Conservation (phyloP, 345 rosid species). For the Microthlaspi erraticum region DNA sequence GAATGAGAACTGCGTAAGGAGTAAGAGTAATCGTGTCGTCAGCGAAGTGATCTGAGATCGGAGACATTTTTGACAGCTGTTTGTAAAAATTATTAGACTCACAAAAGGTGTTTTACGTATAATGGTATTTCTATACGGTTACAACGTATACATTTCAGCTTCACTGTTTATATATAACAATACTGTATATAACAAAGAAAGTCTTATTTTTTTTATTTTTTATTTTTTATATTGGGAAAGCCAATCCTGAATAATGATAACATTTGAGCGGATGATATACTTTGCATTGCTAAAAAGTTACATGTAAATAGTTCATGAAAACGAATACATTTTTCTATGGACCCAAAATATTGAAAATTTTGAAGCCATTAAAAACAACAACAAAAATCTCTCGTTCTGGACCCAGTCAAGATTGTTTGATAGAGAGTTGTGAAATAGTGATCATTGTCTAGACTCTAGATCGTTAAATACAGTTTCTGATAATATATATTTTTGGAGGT, state of each 20-base stretch:
- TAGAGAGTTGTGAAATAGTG: neutral
- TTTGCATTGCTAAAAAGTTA: no score
- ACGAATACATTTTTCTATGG: no score
- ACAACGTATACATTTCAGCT: neutral
- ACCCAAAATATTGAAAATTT: neutral
- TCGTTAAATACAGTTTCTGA: neutral
- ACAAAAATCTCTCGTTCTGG: neutral
- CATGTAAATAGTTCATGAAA: no score
- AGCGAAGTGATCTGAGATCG: slow-evolving; percentile 1
- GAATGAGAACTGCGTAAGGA: slow-evolving; percentile 4
- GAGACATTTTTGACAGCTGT: slow-evolving; percentile 5
- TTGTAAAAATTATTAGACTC: neutral
- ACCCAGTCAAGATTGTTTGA: neutral
- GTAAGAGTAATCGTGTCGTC: neutral
- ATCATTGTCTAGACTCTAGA: neutral
- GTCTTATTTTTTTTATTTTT: no score
- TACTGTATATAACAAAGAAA: neutral
- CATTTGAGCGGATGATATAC: neutral
- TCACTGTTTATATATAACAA: neutral
- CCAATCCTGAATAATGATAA: neutral
- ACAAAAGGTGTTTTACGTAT: neutral
- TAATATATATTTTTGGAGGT: no score
- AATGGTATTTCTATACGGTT: neutral
- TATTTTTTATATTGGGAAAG: neutral
- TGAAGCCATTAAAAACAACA: slow-evolving; percentile 1